Conservation (phyloP, 2,329 filamentous ascomycete species). For the Samsoniella hepiali region DNA sequence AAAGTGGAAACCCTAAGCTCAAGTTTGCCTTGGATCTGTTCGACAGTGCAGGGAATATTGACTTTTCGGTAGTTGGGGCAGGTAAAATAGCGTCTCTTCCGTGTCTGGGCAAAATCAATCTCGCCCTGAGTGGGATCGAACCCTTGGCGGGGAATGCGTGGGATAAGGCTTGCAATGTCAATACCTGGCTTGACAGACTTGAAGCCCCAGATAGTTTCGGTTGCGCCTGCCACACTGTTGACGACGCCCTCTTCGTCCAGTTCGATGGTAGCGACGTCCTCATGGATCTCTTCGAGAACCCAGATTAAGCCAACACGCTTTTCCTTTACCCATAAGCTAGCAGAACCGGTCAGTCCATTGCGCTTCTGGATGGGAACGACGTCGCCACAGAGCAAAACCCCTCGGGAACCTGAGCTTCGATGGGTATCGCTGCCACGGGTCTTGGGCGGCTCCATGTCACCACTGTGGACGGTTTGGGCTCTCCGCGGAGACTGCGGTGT, state of each 20-base stretch:
- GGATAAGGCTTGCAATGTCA: conserved; percentile 75
- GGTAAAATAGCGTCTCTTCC: conserved; percentile 75
- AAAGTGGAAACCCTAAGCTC: conserved; percentile 88
- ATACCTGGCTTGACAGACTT: conserved; percentile 64
- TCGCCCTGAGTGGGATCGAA: conserved; percentile 68
- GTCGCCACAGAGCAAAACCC: conserved; percentile 90
- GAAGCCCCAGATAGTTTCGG: conserved; percentile 81
- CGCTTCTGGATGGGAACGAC: conserved; percentile 98
- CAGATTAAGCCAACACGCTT: conserved; percentile 92
- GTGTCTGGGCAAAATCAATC: conserved; percentile 74
- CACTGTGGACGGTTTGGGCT: conserved; percentile 62
- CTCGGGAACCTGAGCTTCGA: conserved; percentile 72
- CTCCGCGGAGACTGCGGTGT: conserved; percentile 55
- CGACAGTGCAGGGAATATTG: conserved; percentile 80
- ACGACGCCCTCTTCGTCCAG: conserved; percentile 77
- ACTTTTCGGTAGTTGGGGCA: conserved; percentile 73
- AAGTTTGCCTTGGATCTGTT: conserved; percentile 64
- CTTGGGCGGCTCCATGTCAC: conserved; percentile 53
- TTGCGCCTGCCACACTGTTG: conserved; percentile 67
- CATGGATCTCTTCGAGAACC: conserved; percentile 96
- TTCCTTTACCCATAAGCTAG: conserved; percentile 98
- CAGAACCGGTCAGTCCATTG: conserved; percentile 86
- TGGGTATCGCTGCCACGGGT: conserved; percentile 58
- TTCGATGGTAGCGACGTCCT: conserved; percentile 77
- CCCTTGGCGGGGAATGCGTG: conserved; percentile 73